Percentiles rank a stretch among this genome's conserved stretches.
Conservation (phyloP, 2,329 filamentous ascomycete species). For the Fusarium albidum region DNA sequence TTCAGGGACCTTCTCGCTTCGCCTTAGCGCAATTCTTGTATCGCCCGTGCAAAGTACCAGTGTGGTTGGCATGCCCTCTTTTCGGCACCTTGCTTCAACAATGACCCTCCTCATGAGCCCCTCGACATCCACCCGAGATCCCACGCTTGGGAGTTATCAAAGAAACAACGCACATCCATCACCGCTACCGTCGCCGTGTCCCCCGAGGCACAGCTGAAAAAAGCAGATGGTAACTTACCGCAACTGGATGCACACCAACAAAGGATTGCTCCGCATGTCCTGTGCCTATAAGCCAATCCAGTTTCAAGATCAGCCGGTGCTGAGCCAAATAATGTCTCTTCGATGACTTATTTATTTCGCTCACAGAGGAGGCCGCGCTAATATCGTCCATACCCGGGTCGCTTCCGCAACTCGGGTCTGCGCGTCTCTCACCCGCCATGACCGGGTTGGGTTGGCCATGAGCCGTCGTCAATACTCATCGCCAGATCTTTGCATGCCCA, state of each 20-base stretch:
- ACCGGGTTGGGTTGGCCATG: conserved; percentile 7
- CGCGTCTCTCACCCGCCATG: conserved; percentile 19
- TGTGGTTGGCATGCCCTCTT: conserved; percentile 3
- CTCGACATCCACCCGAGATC: conserved; percentile 7
- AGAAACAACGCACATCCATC: conserved; percentile 34
- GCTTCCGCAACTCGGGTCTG: conserved; percentile 20
- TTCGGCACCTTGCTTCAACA: not conserved
- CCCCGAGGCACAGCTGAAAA: conserved; percentile 38
- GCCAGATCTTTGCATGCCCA: conserved; percentile 35
- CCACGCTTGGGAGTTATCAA: conserved; percentile 15
- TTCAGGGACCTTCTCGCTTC: conserved; percentile 30
- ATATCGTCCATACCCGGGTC: conserved; percentile 23
- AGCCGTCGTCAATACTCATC: conserved; percentile 21
- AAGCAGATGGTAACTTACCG: conserved; percentile 28
- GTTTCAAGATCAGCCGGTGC: conserved; percentile 10
- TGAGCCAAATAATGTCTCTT: conserved; percentile 13
- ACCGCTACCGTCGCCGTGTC: conserved; percentile 19
- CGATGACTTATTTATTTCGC: conserved; percentile 17
- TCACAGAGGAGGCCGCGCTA: conserved; percentile 20
- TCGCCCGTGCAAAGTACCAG: conserved; percentile 13
- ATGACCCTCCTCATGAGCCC: conserved; percentile 11
- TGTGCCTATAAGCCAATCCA: conserved; percentile 17
- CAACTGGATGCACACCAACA: conserved; percentile 19
- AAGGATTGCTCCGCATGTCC: conserved; percentile 7
- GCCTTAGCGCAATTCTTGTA: conserved; percentile 23